phyloP scores from a whole-genome alignment of 495 filamentous ascomycete genomes.

The Penicillium paradoxum region DNA sequence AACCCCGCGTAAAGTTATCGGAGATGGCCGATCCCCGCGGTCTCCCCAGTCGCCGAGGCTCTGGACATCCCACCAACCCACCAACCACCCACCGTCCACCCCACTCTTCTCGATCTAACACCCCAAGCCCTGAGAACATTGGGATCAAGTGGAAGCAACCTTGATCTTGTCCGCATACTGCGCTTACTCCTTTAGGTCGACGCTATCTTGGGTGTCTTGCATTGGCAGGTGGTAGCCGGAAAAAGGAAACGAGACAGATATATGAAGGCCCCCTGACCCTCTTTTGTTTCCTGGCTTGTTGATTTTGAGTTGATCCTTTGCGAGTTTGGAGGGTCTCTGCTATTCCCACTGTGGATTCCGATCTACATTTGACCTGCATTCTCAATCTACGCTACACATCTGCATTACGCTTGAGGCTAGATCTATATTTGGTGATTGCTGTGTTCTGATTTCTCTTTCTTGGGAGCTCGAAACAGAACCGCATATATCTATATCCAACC shows the following conservation, averaged over 20 bases:
- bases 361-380: not conserved
- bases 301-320: not conserved
- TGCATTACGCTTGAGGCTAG: not conserved
- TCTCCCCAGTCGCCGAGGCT: not conserved
- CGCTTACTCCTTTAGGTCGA: not conserved
- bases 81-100: too few species aligned
- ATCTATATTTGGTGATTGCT: not conserved
- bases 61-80: not conserved
- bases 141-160: not conserved
- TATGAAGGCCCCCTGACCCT: not conserved
- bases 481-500: not conserved
- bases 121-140: not conserved
- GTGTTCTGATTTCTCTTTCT: not conserved
- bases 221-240: not conserved
- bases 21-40: constrained; percentile 24
- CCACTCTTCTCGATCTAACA: not conserved
- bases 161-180: not conserved
- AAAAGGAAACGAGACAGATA: not conserved
- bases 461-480: too few species aligned
- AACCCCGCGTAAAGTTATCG: constrained; percentile 7
- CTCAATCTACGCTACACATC: not conserved
- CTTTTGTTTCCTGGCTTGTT: not conserved
- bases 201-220: not conserved
- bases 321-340: not conserved
- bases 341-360: not conserved